A percentile compares a stretch with the other conserved stretches of the same genome.
phyloP scores from a whole-genome alignment of 2,329 filamentous ascomycete genomes.

The Aspergillus fructus region DNA sequence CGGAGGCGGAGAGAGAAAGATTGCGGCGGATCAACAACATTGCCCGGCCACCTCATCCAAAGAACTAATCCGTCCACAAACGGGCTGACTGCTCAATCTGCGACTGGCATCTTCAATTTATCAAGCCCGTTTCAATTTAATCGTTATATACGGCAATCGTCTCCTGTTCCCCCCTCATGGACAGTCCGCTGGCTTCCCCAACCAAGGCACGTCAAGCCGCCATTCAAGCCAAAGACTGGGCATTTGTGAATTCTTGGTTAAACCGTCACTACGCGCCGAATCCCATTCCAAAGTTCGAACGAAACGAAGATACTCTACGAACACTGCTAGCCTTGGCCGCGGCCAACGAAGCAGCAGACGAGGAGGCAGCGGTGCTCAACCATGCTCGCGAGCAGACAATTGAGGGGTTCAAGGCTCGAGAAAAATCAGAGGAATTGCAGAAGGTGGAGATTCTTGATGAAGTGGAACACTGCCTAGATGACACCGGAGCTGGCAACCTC shows the following conservation, averaged over 20 bases:
- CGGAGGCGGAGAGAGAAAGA: slow-evolving; percentile 14
- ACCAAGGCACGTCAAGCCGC: slow-evolving; percentile 71
- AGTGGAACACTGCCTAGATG: slow-evolving; percentile 54
- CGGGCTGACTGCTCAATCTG: neutral
- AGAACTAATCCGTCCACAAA: neutral
- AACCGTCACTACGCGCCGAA: slow-evolving; percentile 65
- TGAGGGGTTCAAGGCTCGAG: slow-evolving; percentile 29
- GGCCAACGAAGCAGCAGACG: slow-evolving; percentile 68
- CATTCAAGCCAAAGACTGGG: slow-evolving; percentile 86
- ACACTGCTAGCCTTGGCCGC: slow-evolving; percentile 71
- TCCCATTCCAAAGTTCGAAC: slow-evolving; percentile 72
- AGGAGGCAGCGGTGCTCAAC: slow-evolving; percentile 37
- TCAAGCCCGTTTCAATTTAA: neutral
- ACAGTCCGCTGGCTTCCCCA: slow-evolving; percentile 56
- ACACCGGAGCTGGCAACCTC: slow-evolving; percentile 56
- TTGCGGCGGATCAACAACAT: neutral
- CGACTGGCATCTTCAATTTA: neutral
- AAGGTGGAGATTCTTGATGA: slow-evolving; percentile 51
- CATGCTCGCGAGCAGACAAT: slow-evolving; percentile 39
- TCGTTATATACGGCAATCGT: neutral
- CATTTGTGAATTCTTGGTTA: slow-evolving; percentile 82
- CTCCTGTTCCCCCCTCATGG: slow-evolving; percentile 7
- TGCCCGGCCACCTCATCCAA: neutral
- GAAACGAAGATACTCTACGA: slow-evolving; percentile 79
- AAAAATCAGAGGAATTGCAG: slow-evolving; percentile 29